Conservation (phyloP, 2,329 filamentous ascomycete genomes). For the Talaromyces verruculosus region DNA sequence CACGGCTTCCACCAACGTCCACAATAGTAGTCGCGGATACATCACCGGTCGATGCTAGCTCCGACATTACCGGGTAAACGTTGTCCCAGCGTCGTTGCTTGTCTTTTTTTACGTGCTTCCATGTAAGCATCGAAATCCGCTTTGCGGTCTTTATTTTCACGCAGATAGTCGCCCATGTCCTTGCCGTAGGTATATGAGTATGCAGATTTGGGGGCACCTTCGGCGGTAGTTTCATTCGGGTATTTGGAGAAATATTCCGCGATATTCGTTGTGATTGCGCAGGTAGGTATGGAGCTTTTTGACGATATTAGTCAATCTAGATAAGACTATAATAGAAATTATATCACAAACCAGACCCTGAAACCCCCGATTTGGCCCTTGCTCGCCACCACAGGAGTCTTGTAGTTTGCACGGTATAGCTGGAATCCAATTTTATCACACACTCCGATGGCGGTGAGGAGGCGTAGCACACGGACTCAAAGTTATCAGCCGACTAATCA, state of each 20-base stretch:
- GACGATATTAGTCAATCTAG: too few relatives aligned
- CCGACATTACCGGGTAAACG: conserved; percentile 3
- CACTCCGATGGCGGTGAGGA: not conserved
- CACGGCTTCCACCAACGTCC: not conserved
- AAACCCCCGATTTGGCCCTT: not conserved
- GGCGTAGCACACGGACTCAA: not conserved
- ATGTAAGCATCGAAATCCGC: conserved; percentile 7
- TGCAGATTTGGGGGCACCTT: not conserved
- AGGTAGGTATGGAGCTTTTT: not conserved
- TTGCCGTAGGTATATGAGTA: not conserved
- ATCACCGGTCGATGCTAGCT: not conserved
- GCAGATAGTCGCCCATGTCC: not conserved
- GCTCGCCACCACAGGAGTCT: not conserved
- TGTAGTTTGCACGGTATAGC: not conserved
- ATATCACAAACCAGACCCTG: not conserved
- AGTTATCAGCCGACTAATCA: not conserved
- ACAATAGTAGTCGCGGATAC: not conserved
- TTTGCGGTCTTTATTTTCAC: not conserved
- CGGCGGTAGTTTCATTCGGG: not conserved
- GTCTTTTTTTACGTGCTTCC: not conserved
- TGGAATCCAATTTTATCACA: not conserved
- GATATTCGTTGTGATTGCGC: not conserved
- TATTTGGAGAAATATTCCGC: not conserved
- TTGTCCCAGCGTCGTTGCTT: conserved; percentile 2
- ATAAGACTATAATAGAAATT: too few relatives aligned